Evolutionary conservation across 163 green algal species (phyloP).

Genomic region (Chloromonas sp.): DNA sequence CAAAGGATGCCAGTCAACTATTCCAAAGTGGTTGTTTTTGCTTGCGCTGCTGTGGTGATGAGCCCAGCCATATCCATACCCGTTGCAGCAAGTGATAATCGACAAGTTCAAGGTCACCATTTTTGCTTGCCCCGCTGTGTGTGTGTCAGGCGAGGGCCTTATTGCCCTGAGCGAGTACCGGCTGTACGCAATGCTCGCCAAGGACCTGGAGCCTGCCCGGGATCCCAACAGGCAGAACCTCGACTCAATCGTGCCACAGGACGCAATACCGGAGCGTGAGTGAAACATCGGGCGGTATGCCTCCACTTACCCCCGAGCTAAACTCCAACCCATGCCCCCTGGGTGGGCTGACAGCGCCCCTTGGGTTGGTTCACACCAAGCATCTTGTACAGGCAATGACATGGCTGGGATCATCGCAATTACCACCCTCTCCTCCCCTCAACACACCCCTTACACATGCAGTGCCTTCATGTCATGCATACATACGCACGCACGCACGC

Average conservation of each 20-base stretch:
- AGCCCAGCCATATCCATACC: too few species aligned
- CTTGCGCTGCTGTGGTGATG: too few species aligned
- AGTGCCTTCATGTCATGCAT: not conserved
- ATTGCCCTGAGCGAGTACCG: slow-evolving; percentile 29
- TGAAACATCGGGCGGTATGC: not conserved
- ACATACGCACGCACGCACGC: not conserved
- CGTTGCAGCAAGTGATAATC: too few species aligned
- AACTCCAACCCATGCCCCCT: too few species aligned
- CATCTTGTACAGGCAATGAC: not conserved
- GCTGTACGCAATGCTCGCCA: slow-evolving; percentile 4
- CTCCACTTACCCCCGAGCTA: too few species aligned
- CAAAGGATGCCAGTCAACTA: too few species aligned
- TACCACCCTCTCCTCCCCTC: not conserved
- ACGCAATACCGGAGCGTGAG: not conserved
- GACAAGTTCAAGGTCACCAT: too few species aligned
- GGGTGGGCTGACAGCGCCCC: too few species aligned
- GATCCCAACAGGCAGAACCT: not conserved
- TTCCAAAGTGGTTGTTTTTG: too few species aligned
- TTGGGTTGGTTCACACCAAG: not conserved
- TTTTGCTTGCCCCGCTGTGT: too few species aligned
- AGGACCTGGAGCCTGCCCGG: not conserved
- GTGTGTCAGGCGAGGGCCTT: slow-evolving; percentile 27
- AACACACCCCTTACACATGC: not conserved
- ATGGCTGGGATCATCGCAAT: not conserved
- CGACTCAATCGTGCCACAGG: slow-evolving; percentile 1